phyloP scores from a whole-genome alignment of 495 filamentous ascomycete species.

The Penicillium macrosclerotiorum region DNA sequence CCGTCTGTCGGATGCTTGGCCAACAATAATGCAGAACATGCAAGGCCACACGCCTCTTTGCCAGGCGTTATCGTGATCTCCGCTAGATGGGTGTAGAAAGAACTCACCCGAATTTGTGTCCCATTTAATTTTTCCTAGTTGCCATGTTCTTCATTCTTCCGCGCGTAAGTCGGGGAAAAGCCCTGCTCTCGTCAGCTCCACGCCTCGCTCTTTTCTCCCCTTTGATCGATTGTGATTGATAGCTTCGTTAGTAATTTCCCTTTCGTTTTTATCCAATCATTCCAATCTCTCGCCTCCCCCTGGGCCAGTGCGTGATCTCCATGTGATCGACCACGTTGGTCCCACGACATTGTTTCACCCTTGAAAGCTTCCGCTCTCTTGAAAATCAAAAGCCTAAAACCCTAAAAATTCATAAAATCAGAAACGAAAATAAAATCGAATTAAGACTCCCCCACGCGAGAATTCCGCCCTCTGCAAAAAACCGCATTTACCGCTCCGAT shows the following conservation, averaged over 20 bases:
- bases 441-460: constrained; percentile 24
- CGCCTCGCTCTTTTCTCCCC: neutral
- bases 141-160: too few relatives aligned
- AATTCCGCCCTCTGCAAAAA: constrained; percentile 13
- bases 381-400: too few relatives aligned
- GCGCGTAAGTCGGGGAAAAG: constrained; percentile 21
- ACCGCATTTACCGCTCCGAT: constrained; percentile 19
- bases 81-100: too few relatives aligned
- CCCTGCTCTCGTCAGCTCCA: constrained; percentile 3
- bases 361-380: constrained; percentile 8
- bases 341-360: constrained; percentile 30
- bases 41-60: too few relatives aligned
- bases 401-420: constrained; percentile 1
- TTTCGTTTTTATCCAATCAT: too few relatives aligned
- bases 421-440: constrained; percentile 3
- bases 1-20: constrained; percentile 1
- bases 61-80: too few relatives aligned
- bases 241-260: too few relatives aligned
- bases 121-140: too few relatives aligned
- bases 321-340: constrained; percentile 40
- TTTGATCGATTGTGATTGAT: neutral
- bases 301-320: constrained; percentile 24
- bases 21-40: too few relatives aligned
- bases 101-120: too few relatives aligned
- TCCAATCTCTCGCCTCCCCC: too few relatives aligned